Evolutionary conservation across 164 flowering plant genomes (phyloP).

Genomic region (Sextonia rubra): DNA sequence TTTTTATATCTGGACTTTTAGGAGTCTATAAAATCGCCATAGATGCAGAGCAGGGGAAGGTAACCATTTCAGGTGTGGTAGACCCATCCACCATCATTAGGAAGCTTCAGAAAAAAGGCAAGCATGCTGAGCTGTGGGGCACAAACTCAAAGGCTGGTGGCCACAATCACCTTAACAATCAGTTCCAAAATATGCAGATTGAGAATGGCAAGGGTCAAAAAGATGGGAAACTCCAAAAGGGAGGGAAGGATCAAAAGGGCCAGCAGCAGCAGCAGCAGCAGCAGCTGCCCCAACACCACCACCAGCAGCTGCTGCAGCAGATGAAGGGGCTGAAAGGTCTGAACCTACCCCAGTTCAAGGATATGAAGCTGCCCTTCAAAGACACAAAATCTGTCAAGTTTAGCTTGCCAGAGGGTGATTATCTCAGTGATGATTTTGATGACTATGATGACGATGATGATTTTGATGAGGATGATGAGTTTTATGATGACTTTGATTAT

Average conservation of each 20-base stretch:
- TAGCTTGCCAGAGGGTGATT: conserved; percentile 41
- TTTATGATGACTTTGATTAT: conserved; percentile 15
- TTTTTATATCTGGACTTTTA: conserved; percentile 16
- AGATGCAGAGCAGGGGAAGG: conserved; percentile 83
- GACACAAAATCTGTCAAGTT: conserved; percentile 55
- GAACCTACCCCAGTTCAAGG: conserved; percentile 54
- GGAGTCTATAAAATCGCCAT: conserved; percentile 69
- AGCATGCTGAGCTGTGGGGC: conserved; percentile 85
- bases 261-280: conserved; percentile 20
- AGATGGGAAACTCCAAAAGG: conserved; percentile 19
- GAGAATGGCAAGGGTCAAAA: conserved; percentile 51
- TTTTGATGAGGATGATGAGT: conserved; percentile 42
- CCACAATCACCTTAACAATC: conserved; percentile 49
- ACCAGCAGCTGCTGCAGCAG: conserved; percentile 22
- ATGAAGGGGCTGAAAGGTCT: conserved; percentile 43
- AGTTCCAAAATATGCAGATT: conserved; percentile 62
- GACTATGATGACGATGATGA: conserved; percentile 30
- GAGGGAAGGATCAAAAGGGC: conserved; percentile 39
- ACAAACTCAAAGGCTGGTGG: conserved; percentile 40
- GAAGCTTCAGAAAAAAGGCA: conserved; percentile 70
- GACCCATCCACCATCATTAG: conserved; percentile 63
- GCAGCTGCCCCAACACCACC: conserved; percentile 16
- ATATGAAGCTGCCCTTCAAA: conserved; percentile 35
- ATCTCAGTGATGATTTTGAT: conserved; percentile 33
- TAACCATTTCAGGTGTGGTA: conserved; percentile 80